phyloP scores from a whole-genome alignment of 1,139 yeast genomes.

The Blastobotrys ciferrii region DNA sequence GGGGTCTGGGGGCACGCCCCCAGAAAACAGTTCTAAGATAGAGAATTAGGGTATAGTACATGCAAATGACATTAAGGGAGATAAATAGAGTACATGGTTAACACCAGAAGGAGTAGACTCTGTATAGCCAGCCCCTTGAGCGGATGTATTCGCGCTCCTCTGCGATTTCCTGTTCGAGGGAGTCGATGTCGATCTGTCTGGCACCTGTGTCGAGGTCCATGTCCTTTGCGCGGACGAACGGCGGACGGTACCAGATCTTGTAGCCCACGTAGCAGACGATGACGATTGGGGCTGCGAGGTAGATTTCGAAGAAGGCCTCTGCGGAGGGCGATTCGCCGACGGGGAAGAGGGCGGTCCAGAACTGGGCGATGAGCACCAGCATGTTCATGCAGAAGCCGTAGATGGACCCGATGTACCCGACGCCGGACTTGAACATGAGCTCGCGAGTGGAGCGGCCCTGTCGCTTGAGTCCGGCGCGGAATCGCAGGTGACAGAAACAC shows the following conservation, averaged over 20 bases:
- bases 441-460: slow-evolving; percentile 67
- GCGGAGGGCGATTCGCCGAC: slow-evolving; percentile 47
- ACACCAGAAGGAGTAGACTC: slow-evolving; percentile 46
- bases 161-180: slow-evolving; percentile 48
- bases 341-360: slow-evolving; percentile 77
- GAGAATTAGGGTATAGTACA: not conserved
- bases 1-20: too few species aligned
- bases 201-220: slow-evolving; percentile 53
- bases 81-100: slow-evolving; percentile 24
- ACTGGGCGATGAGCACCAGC: slow-evolving; percentile 71
- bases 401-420: slow-evolving; percentile 69
- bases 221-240: slow-evolving; percentile 37
- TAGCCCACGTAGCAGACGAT: slow-evolving; percentile 49
- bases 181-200: slow-evolving; percentile 53
- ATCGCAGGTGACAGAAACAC: slow-evolving; percentile 71
- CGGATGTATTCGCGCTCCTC: slow-evolving; percentile 43
- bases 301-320: slow-evolving; percentile 49
- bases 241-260: slow-evolving; percentile 47
- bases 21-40: too few species aligned
- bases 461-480: slow-evolving; percentile 66
- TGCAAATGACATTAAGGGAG: not conserved
- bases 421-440: slow-evolving; percentile 65
- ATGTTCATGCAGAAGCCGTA: slow-evolving; percentile 61
- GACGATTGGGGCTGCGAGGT: slow-evolving; percentile 54
- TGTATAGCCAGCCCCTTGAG: slow-evolving; percentile 39